Evolutionary conservation across 148 eudicot genomes (phyloP), one percentile per base, ranked within the genome.

Genomic region (Bassia scoparia): DNA sequence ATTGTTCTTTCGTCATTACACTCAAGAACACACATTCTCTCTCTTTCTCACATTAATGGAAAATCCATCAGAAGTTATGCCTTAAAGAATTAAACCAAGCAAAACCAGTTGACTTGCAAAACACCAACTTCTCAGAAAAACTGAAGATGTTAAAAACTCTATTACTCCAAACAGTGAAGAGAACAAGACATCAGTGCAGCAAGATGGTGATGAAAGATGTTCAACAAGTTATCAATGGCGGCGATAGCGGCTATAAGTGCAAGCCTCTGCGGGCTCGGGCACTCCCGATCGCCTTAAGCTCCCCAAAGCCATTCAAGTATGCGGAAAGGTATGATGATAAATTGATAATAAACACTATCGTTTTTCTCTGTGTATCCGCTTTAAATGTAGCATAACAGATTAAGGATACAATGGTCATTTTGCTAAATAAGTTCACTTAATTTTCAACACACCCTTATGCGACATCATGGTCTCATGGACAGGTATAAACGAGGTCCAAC

Each of bases 291-390:
- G 79, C 14, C 86, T 85, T 20, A 78, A 59, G 74, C 73, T 83
- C 59, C 88, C 84, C 20, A 85, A 76, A 63, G n/a, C 80, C 88
- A 13, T 83, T 83, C 81, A 85, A 85, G 74, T 81, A 75, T 70
- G 82, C 88, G 2, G 88, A 85, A 70, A 85, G 85, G 87, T 84
- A 67, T 38, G n/a, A n/a, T n/a, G n/a, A n/a, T n/a, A n/a, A n/a
- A n/a, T n/a, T n/a, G n/a, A n/a, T n/a, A n/a, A n/a, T n/a, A n/a
- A n/a, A n/a, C n/a, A n/a, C n/a, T n/a, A n/a, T n/a, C n/a, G n/a
- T n/a, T n/a, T n/a, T n/a, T n/a, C n/a, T n/a, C n/a, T n/a, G n/a
- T n/a, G n/a, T n/a, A n/a, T n/a, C n/a, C n/a, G n/a, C n/a, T n/a
- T n/a, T n/a, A n/a, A n/a, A n/a, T n/a, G n/a, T n/a, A 41, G 7